Evolutionary conservation across 768 basidiomycete species (phyloP).

Genomic region (Mycena amicta): DNA sequence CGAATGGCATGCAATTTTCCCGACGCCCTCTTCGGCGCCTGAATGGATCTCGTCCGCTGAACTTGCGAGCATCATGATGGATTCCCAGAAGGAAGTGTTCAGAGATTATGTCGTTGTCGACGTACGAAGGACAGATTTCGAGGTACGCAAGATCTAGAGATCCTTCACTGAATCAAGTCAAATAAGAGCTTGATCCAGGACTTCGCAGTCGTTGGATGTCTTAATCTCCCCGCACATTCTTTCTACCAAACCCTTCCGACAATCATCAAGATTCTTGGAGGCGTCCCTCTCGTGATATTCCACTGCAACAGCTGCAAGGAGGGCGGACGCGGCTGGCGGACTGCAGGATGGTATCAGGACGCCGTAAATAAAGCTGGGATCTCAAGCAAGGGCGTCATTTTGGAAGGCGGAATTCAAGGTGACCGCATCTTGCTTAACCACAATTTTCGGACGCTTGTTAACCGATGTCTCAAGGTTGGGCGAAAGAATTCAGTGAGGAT

Average conservation of each 20-base stretch:
- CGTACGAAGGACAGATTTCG: conserved; percentile 18
- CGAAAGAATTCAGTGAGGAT: too few relatives aligned
- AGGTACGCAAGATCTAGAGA: too few relatives aligned
- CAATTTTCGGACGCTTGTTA: too few relatives aligned
- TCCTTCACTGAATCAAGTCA: too few relatives aligned
- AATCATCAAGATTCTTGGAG: conserved; percentile 2
- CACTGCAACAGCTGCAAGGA: conserved; percentile 20
- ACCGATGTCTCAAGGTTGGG: too few relatives aligned
- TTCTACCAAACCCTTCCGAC: conserved; percentile 18
- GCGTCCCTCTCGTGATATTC: conserved; percentile 14
- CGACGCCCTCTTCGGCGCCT: conserved; percentile 3
- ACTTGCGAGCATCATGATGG: conserved; percentile 8
- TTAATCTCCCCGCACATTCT: conserved; percentile 20
- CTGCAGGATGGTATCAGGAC: conserved; percentile 17
- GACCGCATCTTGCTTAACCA: too few relatives aligned
- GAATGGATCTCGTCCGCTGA: conserved; percentile 6
- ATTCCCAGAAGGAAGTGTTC: conserved; percentile 4
- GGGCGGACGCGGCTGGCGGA: conserved; percentile 6
- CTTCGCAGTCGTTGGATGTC: conserved; percentile 6
- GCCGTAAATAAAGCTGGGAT: neutral
- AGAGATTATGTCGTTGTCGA: conserved; percentile 20
- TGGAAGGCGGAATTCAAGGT: conserved; percentile 16
- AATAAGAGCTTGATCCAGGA: too few relatives aligned
- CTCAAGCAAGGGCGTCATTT: conserved; percentile 8
- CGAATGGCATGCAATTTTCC: conserved; percentile 16